Conservation (phyloP, 2,329 filamentous ascomycete species). For the Triangularia setosa region DNA sequence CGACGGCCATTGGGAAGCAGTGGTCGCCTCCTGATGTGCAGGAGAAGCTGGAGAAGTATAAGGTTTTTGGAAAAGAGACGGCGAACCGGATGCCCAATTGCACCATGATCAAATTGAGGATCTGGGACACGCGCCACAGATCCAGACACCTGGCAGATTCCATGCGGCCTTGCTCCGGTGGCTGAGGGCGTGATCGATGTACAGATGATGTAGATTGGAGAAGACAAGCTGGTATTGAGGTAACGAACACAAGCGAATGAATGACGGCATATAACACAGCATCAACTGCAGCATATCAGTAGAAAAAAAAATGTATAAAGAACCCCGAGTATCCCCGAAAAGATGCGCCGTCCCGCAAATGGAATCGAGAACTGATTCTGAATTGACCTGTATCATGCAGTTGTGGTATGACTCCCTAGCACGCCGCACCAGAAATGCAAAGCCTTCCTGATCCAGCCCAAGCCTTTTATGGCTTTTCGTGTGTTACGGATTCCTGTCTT, state of each 20-base stretch:
- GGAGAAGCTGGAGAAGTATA: constrained; percentile 45
- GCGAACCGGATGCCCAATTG: constrained; percentile 41
- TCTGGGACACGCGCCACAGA: constrained; percentile 51
- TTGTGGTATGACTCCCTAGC: constrained; percentile 33
- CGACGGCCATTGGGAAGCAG: constrained; percentile 51
- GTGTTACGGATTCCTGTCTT: constrained; percentile 20
- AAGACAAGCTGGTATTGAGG: neutral
- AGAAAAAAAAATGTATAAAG: neutral
- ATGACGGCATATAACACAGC: neutral
- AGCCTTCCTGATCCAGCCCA: constrained; percentile 31
- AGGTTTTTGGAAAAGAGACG: constrained; percentile 38
- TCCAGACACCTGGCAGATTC: constrained; percentile 46
- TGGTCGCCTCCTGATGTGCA: constrained; percentile 46
- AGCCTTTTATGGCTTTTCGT: constrained; percentile 25
- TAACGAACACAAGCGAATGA: neutral
- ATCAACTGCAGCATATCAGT: neutral
- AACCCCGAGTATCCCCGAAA: neutral
- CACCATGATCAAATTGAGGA: constrained; percentile 42
- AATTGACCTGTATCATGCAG: constrained; percentile 33
- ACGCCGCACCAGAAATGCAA: constrained; percentile 34
- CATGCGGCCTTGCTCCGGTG: constrained; percentile 45
- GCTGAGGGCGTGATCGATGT: constrained; percentile 29
- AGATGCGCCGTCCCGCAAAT: neutral
- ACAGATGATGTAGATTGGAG: neutral
- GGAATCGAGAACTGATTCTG: constrained; percentile 29